These are phyloP conservation scores for Fomes fomentarius DNA, from an alignment of 1,284 basidiomycete species.

Conservation along the genomic window DNA sequence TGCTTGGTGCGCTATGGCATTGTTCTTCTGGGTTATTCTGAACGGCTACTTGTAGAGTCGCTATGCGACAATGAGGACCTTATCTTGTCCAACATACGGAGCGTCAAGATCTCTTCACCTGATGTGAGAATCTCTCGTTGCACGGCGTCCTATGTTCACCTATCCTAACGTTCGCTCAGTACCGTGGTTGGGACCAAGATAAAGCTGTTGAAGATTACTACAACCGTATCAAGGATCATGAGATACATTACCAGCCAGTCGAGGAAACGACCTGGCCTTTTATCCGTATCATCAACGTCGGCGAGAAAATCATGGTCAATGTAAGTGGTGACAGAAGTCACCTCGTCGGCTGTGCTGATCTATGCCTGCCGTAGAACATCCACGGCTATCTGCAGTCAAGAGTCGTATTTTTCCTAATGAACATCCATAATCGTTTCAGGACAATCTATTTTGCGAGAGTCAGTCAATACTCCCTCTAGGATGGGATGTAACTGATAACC, in stretches of 20 bases:
- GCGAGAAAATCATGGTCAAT: conserved; percentile 92
- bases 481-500: background rate
- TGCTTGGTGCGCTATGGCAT: conserved; percentile 68
- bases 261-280: conserved; percentile 87
- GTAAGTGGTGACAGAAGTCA: conserved; percentile 43
- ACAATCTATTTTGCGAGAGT: conserved; percentile 94
- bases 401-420: conserved; percentile 97
- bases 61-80: conserved; percentile 90
- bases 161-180: conserved; percentile 51
- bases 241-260: conserved; percentile 87
- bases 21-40: background rate
- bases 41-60: conserved; percentile 58
- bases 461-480: conserved; percentile 30
- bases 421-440: conserved; percentile 91
- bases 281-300: conserved; percentile 96
- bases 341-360: background rate
- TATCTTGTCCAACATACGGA: conserved; percentile 92
- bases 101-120: conserved; percentile 97
- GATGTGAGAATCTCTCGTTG: conserved; percentile 66
- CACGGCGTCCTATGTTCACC: background rate
- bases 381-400: conserved; percentile 88
- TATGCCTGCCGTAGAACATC: conserved; percentile 63
- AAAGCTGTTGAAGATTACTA: conserved; percentile 92
- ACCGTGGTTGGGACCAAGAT: conserved; percentile 91
- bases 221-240: conserved; percentile 86